Conservation (phyloP, 2,329 filamentous ascomycete species). For the Pseudogymnoascus sp. region DNA sequence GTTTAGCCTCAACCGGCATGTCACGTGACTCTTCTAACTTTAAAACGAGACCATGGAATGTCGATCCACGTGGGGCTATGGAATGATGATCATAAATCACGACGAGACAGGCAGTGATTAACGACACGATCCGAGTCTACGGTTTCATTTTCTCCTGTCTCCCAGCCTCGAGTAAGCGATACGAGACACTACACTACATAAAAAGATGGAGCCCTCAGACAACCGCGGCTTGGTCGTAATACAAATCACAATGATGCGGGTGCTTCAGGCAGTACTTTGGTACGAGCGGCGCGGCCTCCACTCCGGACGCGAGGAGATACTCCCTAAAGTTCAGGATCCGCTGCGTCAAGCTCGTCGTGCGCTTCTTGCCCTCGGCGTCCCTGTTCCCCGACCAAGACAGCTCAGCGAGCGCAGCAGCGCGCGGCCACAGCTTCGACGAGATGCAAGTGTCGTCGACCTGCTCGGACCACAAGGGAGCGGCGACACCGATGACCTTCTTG, state of each 20-base stretch:
- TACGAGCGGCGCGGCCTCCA: constrained; percentile 43
- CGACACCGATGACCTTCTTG: constrained; percentile 67
- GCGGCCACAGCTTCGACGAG: constrained; percentile 68
- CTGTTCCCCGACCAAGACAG: constrained; percentile 68
- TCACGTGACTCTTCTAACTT: background rate
- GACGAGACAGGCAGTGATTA: background rate
- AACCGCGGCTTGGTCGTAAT: constrained; percentile 39
- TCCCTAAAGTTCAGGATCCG: constrained; percentile 53
- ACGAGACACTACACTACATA: background rate
- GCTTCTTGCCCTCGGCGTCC: constrained; percentile 57
- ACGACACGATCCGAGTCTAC: background rate
- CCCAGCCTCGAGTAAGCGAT: background rate
- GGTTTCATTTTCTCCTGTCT: background rate
- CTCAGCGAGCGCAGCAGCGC: constrained; percentile 64
- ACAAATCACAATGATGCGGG: constrained; percentile 50
- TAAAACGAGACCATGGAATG: background rate
- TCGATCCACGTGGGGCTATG: background rate
- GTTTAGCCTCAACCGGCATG: background rate
- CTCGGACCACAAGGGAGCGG: constrained; percentile 76
- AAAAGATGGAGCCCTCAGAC: constrained; percentile 16
- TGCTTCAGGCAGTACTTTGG: constrained; percentile 52
- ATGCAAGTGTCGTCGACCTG: constrained; percentile 66
- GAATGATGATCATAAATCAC: background rate
- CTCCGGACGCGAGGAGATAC: constrained; percentile 48
- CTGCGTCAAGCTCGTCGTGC: constrained; percentile 50